Percentiles rank a stretch among this genome's conserved stretches.
Evolutionary conservation across 495 filamentous ascomycete species (phyloP).

Genomic region (Neurospora tetraspora): DNA sequence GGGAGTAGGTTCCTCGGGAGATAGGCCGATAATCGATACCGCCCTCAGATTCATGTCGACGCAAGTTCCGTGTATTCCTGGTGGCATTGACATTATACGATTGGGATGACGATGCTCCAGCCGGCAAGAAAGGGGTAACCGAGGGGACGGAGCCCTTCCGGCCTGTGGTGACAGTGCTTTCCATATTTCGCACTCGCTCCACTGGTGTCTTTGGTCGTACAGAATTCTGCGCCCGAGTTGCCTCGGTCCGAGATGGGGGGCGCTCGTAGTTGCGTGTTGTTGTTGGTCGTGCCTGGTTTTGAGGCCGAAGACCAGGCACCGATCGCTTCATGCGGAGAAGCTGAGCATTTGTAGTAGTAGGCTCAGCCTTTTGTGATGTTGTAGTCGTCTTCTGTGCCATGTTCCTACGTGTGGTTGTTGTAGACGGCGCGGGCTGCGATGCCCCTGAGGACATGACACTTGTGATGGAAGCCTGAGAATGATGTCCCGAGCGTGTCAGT

Average conservation of each 20-base stretch:
- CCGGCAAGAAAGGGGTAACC: conserved; percentile 58
- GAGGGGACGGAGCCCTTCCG: conserved; percentile 47
- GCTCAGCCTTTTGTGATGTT: conserved; percentile 42
- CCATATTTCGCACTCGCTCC: conserved; percentile 46
- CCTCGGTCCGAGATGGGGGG: conserved; percentile 36
- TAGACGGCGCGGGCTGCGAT: conserved; percentile 45
- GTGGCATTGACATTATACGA: conserved; percentile 64
- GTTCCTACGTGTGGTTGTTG: conserved; percentile 49
- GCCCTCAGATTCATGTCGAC: conserved; percentile 56
- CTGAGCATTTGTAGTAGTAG: conserved; percentile 62
- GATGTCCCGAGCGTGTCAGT: conserved; percentile 56
- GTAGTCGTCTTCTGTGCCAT: conserved; percentile 47
- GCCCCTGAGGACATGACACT: conserved; percentile 15
- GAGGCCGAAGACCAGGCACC: conserved; percentile 63
- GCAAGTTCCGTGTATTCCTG: conserved; percentile 58
- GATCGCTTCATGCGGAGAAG: conserved; percentile 79
- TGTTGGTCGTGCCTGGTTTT: conserved; percentile 31
- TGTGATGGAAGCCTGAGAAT: conserved; percentile 54
- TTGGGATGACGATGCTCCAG: conserved; percentile 59
- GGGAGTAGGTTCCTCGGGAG: conserved; percentile 42
- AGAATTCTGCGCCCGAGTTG: conserved; percentile 27
- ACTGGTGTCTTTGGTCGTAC: conserved; percentile 64
- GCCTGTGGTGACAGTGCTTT: conserved; percentile 40
- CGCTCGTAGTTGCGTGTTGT: conserved; percentile 37
- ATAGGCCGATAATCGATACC: conserved; percentile 43